Conservation (phyloP, 176 grass and related monocot genomes). For the Zoysia pacifica region DNA sequence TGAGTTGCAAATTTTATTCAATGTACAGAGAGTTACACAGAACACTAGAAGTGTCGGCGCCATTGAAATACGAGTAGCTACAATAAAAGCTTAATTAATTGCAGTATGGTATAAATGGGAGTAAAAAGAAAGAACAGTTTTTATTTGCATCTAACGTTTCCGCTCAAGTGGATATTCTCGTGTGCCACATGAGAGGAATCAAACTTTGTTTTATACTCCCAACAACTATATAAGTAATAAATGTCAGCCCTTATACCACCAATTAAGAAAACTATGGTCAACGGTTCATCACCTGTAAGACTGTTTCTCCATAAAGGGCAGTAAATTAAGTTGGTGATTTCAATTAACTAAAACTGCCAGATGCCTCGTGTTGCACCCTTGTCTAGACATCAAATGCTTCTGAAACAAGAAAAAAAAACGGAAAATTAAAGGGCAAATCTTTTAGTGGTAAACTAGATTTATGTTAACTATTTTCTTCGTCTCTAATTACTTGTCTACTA, state of each 20-base stretch:
- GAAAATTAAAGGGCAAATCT: neutral
- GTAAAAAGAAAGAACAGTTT: neutral
- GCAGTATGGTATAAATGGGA: neutral
- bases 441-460: neutral
- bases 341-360: neutral
- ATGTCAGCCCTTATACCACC: neutral
- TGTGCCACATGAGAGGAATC: constrained; percentile 5
- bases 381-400: neutral
- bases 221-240: neutral
- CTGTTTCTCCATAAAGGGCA: neutral
- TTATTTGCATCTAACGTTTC: neutral
- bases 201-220: constrained; percentile 18
- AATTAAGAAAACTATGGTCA: constrained; percentile 30
- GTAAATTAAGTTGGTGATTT: neutral
- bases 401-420: neutral
- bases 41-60: neutral
- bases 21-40: neutral
- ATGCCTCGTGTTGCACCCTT: neutral
- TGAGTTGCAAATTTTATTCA: neutral
- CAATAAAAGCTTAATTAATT: too few species aligned
- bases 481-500: too few species aligned
- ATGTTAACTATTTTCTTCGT: too few species aligned
- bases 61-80: neutral
- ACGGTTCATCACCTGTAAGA: neutral
- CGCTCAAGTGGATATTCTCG: neutral